Evolutionary conservation across 202 grass and related monocot species (phyloP).

Genomic region (Bolboschoenoplectus hybrid): DNA sequence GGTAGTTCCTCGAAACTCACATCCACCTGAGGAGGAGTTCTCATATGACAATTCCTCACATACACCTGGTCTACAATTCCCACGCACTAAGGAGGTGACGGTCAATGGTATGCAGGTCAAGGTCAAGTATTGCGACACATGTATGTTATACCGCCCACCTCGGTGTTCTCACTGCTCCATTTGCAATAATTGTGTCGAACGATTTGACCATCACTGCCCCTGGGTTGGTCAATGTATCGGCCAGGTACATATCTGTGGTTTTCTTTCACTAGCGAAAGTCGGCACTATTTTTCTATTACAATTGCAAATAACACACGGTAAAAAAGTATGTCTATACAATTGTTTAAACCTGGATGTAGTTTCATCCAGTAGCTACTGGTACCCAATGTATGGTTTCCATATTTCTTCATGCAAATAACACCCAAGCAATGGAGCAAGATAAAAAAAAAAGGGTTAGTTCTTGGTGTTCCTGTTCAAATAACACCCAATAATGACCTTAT

Average conservation of each 20-base stretch:
- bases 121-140: slow-evolving; percentile 85
- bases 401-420: slow-evolving; percentile 16
- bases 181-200: slow-evolving; percentile 76
- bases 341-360: neutral
- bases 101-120: slow-evolving; percentile 72
- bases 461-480: slow-evolving; percentile 2
- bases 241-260: slow-evolving; percentile 45
- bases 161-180: slow-evolving; percentile 80
- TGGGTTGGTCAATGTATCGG: slow-evolving; percentile 88
- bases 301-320: neutral
- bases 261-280: neutral
- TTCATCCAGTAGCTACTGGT: slow-evolving; percentile 14
- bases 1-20: slow-evolving; percentile 65
- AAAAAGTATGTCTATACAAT: neutral
- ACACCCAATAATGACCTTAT: neutral
- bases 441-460: neutral
- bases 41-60: slow-evolving; percentile 54
- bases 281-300: neutral
- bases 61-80: slow-evolving; percentile 54
- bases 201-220: slow-evolving; percentile 82
- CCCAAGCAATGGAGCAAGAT: neutral
- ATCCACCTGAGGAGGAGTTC: slow-evolving; percentile 70
- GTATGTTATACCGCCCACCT: slow-evolving; percentile 77
- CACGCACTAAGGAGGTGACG: slow-evolving; percentile 59
- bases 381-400: neutral